A percentile compares a stretch with the other conserved stretches of the same genome.
Evolutionary conservation across 768 basidiomycete genomes (phyloP).

Genomic region (Kwoniella pini): DNA sequence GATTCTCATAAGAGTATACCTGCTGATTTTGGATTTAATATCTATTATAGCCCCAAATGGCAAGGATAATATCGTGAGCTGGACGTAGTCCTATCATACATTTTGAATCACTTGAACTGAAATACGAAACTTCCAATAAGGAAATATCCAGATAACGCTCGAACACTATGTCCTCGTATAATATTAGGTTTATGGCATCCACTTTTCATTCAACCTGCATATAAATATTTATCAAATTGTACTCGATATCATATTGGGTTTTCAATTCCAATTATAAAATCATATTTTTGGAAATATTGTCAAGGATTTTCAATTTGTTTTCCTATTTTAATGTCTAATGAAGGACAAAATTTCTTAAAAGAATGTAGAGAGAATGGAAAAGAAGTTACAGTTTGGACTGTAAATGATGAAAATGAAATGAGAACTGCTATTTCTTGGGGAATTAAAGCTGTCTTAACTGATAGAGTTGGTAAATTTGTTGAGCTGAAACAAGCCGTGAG

Average conservation of each 20-base stretch:
- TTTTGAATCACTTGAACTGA: too few species aligned
- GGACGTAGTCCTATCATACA: too few species aligned
- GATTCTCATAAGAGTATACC: too few species aligned
- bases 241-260: slow-evolving; percentile 55
- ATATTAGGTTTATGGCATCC: slow-evolving; percentile 57
- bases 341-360: slow-evolving; percentile 51
- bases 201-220: slow-evolving; percentile 51
- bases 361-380: slow-evolving; percentile 52
- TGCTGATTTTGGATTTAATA: too few species aligned
- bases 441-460: slow-evolving; percentile 53
- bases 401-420: slow-evolving; percentile 54
- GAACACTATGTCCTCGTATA: slow-evolving; percentile 47
- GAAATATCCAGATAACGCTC: slow-evolving; percentile 36
- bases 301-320: slow-evolving; percentile 53
- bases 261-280: slow-evolving; percentile 42
- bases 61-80: slow-evolving; percentile 45
- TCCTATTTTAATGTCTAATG: slow-evolving; percentile 43
- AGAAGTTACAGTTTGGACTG: slow-evolving; percentile 54
- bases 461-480: slow-evolving; percentile 46
- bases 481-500: slow-evolving; percentile 46
- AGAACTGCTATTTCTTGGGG: slow-evolving; percentile 49
- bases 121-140: too few species aligned
- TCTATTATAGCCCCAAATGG: slow-evolving; percentile 52
- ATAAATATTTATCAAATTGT: slow-evolving; percentile 47
- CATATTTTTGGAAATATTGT: slow-evolving; percentile 53